Base-by-base conservation (phyloP, 202 grass and related monocot genomes). In the Tripidium arundinaceum region DNA sequence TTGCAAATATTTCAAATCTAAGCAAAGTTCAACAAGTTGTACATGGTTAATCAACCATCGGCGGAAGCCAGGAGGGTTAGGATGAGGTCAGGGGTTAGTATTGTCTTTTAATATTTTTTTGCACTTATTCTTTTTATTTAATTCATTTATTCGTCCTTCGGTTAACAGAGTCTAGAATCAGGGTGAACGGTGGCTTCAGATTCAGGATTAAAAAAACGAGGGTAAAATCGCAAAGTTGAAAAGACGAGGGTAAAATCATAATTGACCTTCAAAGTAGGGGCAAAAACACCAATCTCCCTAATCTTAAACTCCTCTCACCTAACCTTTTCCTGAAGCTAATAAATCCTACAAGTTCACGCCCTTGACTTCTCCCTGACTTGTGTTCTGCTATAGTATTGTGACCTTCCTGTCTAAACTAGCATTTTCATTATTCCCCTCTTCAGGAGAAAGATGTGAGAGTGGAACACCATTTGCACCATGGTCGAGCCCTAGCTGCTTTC, bases 401-500 rank as follows among this genome's bases (percentile, higher is more conserved):
- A 13, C 8, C 68, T 74, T 14, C 50, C 16, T 72, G 60, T 59
- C 22, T 42, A 68, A 83, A 77, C 24, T 64, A 65, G 29, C 21
- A 74, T 41, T 34, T 47, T 62, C 11, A 76, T 82, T 31, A 61
- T 78, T 72, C 67, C 13, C 8, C 36, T 73, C 55, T 86, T 85
- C 79, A 98, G 94, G 92, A 94, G 71, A 98, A 98, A 81, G 90
- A 91, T 68, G 87, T 89, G 76, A 92, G 89, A 86, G 81, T 98
- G 69, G 94, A 94, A 67, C 89, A 98, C 74, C 83, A 98, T 92
- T 87, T 98, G 79, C 88, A 93, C 76, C 89, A 81, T 88, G 91
- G 94, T 64, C 88, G 90, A 89, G 90, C 82, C 26, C 58, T 98
- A 82, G 89, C 94, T 70, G 92, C 91, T 91, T 98, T 98, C 83